Base-by-base conservation (phyloP, 371 early-diverging fungal genomes). In the Mucor indicus region DNA sequence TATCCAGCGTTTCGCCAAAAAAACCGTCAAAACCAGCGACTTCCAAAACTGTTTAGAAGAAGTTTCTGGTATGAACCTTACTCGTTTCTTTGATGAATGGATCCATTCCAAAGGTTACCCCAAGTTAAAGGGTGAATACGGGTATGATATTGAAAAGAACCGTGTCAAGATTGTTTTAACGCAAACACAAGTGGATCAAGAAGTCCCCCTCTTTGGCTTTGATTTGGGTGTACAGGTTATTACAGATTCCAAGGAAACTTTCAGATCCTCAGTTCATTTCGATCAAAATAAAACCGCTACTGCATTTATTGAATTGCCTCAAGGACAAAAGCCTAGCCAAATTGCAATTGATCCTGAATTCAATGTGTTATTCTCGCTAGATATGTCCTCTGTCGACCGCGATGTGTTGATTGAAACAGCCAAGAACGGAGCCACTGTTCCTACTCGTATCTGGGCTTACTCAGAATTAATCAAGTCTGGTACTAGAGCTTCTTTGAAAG, bases 1-100 rank as follows among this genome's bases (percentile, higher is more conserved):
- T 48, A 51, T 83, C 44, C 47, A 60, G 15, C 43, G 43, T 3
- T 75, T 48, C 42, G 47, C 62, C 2, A 45, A 52, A 12, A 58
- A 69, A 38, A 67, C 60, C 0, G 81, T 76, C 11, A 70, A 77
- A 48, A 83, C 83, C 5, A 71, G 72, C 9, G 81, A 80, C 52
- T 80, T 83, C 53, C 72, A 74, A 30, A 52, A 52, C 23, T 60
- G 60, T 23, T 43, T 83, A 9, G 83, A 83, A 48, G 40, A 55
- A 39, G 65, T 57, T 2, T 70, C 70, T 11, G 80, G 80, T 12
- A 50, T 83, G 8, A 81, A 81, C 48, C 40, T 83, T 35, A 67
- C 72, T 19, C 69, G 67, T 8, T 83, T 83, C 58, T 83, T 83
- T 61, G 84, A 83, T 62, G 76, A 83, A 54, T 83, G 80, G 79